Evolutionary conservation across 768 basidiomycete genomes (phyloP), one percentile per base, ranked within the genome.

Genomic region (Pleurotus platypus): DNA sequence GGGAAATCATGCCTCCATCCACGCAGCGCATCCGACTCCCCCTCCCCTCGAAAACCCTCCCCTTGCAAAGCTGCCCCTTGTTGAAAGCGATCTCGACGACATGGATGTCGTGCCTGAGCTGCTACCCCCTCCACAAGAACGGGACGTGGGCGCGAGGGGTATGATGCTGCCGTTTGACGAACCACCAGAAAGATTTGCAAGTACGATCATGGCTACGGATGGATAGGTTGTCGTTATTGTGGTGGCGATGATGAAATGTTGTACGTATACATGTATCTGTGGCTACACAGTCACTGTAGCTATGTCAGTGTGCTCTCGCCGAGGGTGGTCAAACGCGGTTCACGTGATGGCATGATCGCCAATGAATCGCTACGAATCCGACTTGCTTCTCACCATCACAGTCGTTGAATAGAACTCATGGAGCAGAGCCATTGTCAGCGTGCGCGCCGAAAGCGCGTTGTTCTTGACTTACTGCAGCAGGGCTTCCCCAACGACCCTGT

Each of bases 1-100:
- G 24, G 90, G 90, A 12, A 81, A 77, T 61, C 86, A 91, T 62
- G 68, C 61, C 5, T 67, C 71, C 2, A 64, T 81, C 12, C 9
- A 49, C 16, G n/a, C 49, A 18, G 20, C 42, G 18, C 30, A 35
- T 35, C 30, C 30, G 30, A 35, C 30, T 35, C 30, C 27, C 9
- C 6, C 27, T 30, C 9, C 30, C 30, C 30, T 30, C 24, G 24
- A 24, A 24, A 24, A 0, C 24, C 24, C 24, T 26, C 24, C 5
- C 24, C 24, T 26, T 26, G 24, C 24, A 26, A 26, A 26, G 24
- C 24, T 1, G 24, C 24, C 24, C 24, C 24, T 26, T 26, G 50
- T 35, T 16, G 57, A 51, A 13, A 47, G 37, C 8, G 48, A 47
- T 37, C n/a, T n/a, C 20, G 49, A 48, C 47, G 47, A 51, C 15